Evolutionary conservation across 345 rosid species (phyloP), one percentile per base, ranked within the genome.

Genomic region (Mangifera indica): DNA sequence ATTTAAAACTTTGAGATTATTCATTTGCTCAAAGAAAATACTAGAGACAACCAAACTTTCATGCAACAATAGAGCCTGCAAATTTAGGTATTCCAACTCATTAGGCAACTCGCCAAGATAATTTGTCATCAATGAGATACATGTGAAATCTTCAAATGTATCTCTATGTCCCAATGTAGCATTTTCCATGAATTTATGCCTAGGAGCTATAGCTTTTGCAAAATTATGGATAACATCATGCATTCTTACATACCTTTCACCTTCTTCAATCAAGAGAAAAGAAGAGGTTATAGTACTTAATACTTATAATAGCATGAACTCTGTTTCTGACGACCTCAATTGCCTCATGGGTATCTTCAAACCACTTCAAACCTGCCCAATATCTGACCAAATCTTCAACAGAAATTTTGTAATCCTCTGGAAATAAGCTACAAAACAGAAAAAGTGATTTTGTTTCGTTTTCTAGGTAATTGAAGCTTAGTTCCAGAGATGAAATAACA

Each of bases 391-490:
- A 58, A 25, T 20, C n/a, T 64, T 76, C 71, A 2, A 76, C 1
- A 0, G 45, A 18, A 32, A 76, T 63, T 11, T 69, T 20, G 10
- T 1, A n/a, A 65, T 64, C 72, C 44, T 71, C 68, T 15, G 72
- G 72, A 24, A 52, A 70, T 21, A 71, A 71, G 57, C 63, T 56
- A 25, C 79, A 71, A 20, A 58, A 71, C 0, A 59, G 44, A 32
- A 76, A 40, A 8, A 55, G 32, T 12, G 46, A 18, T 29, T 25
- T 49, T 48, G 57, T 67, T 10, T 76, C 63, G 37, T 49, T 45
- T 21, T 18, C 21, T 15, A 65, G 34, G 13, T 6, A 32, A 56
- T 40, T 15, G 58, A 32, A 65, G 29, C 68, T 66, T 20, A 49
- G 0, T 11, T 59, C 22, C 25, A 76, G 7, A 1, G 24, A 4